Evolutionary conservation across 2,329 filamentous ascomycete species (phyloP), one percentile per base, ranked within the genome.

Genomic region (Capronia coronata): DNA sequence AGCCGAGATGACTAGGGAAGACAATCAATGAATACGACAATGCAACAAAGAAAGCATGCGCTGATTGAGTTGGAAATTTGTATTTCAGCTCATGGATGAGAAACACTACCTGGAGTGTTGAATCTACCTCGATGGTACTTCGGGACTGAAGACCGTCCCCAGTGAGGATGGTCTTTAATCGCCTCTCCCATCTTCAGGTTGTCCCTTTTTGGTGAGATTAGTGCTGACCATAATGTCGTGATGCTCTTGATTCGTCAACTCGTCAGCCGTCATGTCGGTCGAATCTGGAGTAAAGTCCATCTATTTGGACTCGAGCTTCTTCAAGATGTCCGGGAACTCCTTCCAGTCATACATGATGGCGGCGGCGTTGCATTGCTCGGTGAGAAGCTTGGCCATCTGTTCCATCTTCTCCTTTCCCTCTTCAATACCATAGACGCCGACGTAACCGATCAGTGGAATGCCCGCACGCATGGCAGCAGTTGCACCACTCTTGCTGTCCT

Each of bases 401-500:
- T 84, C 78, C 48, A 77, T 73, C 81, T 88, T 87, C 68, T 84
- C 78, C 47, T 77, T 73, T 69, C 78, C 72, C 67, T 84, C 78
- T 41, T 76, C 75, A 16, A 72, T 70, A 43, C 73, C 71, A 69
- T 94, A 93, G 55, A 85, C 86, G 32, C 89, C 89, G 21, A 93
- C 86, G 68, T 95, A 95, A 49, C 82, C 89, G 61, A 95, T 82
- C 56, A 86, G 82, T 56, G 81, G 84, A 64, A 95, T 93, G 46
- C 81, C 80, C 21, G 89, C 89, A 55, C 86, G 79, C 64, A 83
- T 82, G 54, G 82, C 84, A 59, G 86, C 88, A 52, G 86, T 80
- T 43, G 87, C 86, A 58, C 89, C 89, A 62, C 84, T 89, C 78
- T 87, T 88, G 76, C 83, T 88, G 74, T 95, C 89, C 75, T 95